Evolutionary conservation across 2,329 filamentous ascomycete genomes (phyloP), one percentile per base, ranked within the genome.

Genomic region (Pyrenophora graminea): DNA sequence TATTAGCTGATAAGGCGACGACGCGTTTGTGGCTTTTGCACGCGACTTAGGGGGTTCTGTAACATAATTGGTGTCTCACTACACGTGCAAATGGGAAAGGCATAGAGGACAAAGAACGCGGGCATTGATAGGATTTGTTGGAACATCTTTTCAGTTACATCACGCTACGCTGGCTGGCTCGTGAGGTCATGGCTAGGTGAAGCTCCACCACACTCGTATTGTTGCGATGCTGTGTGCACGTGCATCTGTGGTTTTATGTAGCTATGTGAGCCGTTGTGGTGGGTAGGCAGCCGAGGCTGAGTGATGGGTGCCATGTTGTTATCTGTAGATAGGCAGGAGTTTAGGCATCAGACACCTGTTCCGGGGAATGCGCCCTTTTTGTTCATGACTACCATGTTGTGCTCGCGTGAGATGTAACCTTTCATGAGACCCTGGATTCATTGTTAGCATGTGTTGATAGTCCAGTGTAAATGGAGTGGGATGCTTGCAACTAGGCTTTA

Each of bases 301-400:
- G 3, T 21, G 19, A 45, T 37, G 42, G 30, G 49, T 55, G 47
- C 27, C 49, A n/a, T 27, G 50, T 45, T 39, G 55, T 46, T 15
- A 39, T 40, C 53, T 45, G 46, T 55, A 41, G 53, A 50, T 55
- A 56, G 50, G 51, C 53, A 54, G 51, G 34, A 40, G 36, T 53
- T 59, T 64, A 62, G 63, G 56, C 57, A 63, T 68, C 65, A 86
- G 18, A 86, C 78, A 27, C 90, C 89, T 19, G 95, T 97, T 19
- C 92, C 92, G 0, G 95, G 94, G 68, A 99, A 99, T 2, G 94
- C 93, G 39, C 90, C 91, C 51, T 84, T 89, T 74, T 97, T 97
- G 73, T 91, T 97, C 50, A 99, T 77, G 17, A 99, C 94, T 23
- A 99, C 89, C 61, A 92, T 92, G 30, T 88, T 89, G 62, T 89